Base-by-base conservation (phyloP, 495 filamentous ascomycete species). In the Schizothecium vesticola region DNA sequence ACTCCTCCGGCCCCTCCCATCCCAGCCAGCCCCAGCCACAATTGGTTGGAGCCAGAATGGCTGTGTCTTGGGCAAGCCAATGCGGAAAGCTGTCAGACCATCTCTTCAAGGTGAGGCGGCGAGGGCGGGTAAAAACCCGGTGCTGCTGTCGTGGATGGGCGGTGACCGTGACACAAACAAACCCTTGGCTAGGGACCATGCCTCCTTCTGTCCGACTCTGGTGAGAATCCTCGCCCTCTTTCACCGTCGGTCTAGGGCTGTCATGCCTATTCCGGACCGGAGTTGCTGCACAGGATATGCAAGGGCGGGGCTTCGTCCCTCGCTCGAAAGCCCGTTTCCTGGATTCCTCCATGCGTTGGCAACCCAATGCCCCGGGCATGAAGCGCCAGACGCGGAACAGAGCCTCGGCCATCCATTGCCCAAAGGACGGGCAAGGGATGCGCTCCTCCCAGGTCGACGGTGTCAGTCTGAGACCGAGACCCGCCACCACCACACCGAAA, bases 61-160 rank as follows among this genome's bases (percentile, higher is more conserved):
- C 28, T 66, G 65, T 66, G 65, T 66, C 65, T 33, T 61, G 29
- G 65, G 43, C 65, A 29, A 9, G 57, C 65, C 65, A 66, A 66
- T 66, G 65, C 65, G 65, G 31, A 57, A 59, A 61, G 5, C 21
- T 61, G 65, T 22, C 22, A 29, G 56, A 21, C 22, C 57, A 13
- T 36, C n/a, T 28, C 65, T 22, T 24, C 23, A 16, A 60, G 28
- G 22, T 13, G 33, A 59, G 56, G 57, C 33, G 63, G 26, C 36
- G 63, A 12, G 63, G 25, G 63, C 56, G 55, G 63, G 56, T 58
- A 36, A 33, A 51, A 51, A 59, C 63, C 63, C 51, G 43, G 51
- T 12, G 33, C 61, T 55, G 63, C 8, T 63, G 26, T 23, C 26
- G 19, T 63, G 29, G 23, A 55, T 16, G 23, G 43, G 43, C n/a